Percentiles rank a stretch among this genome's conserved stretches.
Evolutionary conservation across 768 basidiomycete species (phyloP).

Genomic region (Termitomyces sp.): DNA sequence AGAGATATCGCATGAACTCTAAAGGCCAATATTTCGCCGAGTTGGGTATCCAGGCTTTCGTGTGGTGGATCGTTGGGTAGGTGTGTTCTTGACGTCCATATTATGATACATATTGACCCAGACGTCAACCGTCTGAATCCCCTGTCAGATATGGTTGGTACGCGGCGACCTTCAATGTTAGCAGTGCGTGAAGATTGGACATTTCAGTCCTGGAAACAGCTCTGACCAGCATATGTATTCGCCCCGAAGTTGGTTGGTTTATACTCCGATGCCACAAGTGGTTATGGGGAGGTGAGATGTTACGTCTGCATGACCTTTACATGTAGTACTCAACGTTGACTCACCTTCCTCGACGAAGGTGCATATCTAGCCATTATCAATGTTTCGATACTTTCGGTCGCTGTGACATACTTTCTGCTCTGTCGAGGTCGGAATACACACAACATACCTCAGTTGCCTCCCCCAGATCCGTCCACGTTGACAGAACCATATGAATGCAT

Average conservation of each 20-base stretch:
- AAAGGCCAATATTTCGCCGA: constrained; percentile 10
- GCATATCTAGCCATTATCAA: constrained; percentile 27
- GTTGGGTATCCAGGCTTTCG: constrained; percentile 18
- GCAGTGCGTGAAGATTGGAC: constrained; percentile 17
- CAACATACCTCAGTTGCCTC: constrained; percentile 23
- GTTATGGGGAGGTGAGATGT: constrained; percentile 20
- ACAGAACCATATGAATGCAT: constrained; percentile 38
- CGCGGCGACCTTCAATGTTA: constrained; percentile 27
- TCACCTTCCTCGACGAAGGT: constrained; percentile 15
- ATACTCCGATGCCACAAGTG: constrained; percentile 18
- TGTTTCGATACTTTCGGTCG: constrained; percentile 20
- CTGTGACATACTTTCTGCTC: constrained; percentile 31
- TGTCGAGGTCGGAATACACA: constrained; percentile 30
- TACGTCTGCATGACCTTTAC: not conserved
- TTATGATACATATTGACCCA: too few species aligned
- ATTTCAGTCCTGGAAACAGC: not conserved
- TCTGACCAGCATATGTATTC: not conserved
- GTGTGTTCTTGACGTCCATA: constrained; percentile 1
- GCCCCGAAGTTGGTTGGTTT: constrained; percentile 27
- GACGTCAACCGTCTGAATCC: not conserved
- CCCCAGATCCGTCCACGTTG: constrained; percentile 28
- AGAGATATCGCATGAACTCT: constrained; percentile 3
- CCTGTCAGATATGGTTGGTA: constrained; percentile 31
- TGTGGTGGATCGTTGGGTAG: constrained; percentile 24
- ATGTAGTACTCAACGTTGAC: not conserved